Base-by-base conservation (phyloP, 148 eudicot genomes). In the Silene uniflora region DNA sequence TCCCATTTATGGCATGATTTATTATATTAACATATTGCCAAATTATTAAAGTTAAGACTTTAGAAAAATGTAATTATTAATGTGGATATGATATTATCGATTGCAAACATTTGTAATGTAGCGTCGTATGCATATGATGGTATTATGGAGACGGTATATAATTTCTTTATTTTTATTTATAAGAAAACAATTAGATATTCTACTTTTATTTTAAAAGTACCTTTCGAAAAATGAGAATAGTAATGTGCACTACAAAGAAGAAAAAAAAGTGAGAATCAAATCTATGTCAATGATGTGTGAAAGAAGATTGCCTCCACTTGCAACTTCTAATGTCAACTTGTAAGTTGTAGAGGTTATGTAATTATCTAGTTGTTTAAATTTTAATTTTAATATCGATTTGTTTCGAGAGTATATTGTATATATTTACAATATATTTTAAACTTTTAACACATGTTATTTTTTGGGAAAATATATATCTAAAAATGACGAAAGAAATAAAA, bases 1-100 rank as follows among this genome's bases (percentile, higher is more conserved):
- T 73, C 73, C 81, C 73, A 78, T 39, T 72, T 72, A 17, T 35
- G 76, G 81, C 66, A 66, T 78, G 19, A 22, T 67, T 49, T 49
- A 52, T 13, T 52, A 39, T 13, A 12, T 52, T 16, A 52, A 2
- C 56, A 13, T 11, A 52, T 52, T 52, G 5, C 17, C 56, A 4
- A 52, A 52, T 52, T 52, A 52, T 52, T 52, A 52, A 13, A 52
- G 18, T 52, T 52, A 12, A 16, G 56, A 52, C 56, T 11, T 52
- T 52, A 2, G 35, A 13, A 14, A 52, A 2, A 16, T 13, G 18
- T 52, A 52, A 52, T 1, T 52, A 52, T 52, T 52, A 13, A 12
- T 32, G 35, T 32, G 35, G 5, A 32, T 32, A 32, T 32, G 4
- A 32, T n/a, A n/a, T n/a, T n/a, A n/a, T n/a, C 1, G 32, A 29